phyloP scores from a whole-genome alignment of 768 basidiomycete genomes.

The Mycena vulgaris region DNA sequence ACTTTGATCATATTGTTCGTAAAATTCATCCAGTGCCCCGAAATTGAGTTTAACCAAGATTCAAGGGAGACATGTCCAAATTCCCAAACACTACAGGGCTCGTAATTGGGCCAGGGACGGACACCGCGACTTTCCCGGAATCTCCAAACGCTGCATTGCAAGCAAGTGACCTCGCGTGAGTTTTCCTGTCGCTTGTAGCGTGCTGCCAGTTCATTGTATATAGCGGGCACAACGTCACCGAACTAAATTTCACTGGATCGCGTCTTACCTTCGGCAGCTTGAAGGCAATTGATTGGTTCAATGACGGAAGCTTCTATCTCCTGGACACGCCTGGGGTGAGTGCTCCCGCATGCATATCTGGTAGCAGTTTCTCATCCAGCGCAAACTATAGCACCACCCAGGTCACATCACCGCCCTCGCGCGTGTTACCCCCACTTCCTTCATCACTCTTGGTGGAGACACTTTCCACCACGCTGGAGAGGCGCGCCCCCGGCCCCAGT shows the following conservation, averaged over 20 bases:
- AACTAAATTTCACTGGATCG: slow-evolving; percentile 23
- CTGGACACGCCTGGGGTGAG: slow-evolving; percentile 37
- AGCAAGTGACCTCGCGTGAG: slow-evolving; percentile 33
- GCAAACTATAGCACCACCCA: slow-evolving; percentile 9
- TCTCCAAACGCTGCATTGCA: slow-evolving; percentile 23
- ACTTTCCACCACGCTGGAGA: slow-evolving; percentile 34
- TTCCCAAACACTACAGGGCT: slow-evolving; percentile 35
- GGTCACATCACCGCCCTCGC: slow-evolving; percentile 33
- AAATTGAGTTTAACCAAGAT: background rate
- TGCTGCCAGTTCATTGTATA: too few relatives aligned
- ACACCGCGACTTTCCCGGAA: slow-evolving; percentile 22
- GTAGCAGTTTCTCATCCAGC: background rate
- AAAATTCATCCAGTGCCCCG: too few relatives aligned
- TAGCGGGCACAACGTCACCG: slow-evolving; percentile 31
- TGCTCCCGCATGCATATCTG: background rate
- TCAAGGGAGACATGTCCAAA: slow-evolving; percentile 37
- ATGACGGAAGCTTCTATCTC: slow-evolving; percentile 40
- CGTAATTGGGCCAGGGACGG: slow-evolving; percentile 31
- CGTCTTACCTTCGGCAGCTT: slow-evolving; percentile 31
- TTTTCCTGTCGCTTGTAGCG: background rate
- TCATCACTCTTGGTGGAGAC: slow-evolving; percentile 35
- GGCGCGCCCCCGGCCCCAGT: slow-evolving; percentile 25
- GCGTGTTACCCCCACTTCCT: slow-evolving; percentile 31
- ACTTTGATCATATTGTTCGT: too few relatives aligned
- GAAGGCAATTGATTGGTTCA: slow-evolving; percentile 33